Base-by-base conservation (phyloP, 768 basidiomycete species). In the Rhodosporidiobolus odoratus region DNA sequence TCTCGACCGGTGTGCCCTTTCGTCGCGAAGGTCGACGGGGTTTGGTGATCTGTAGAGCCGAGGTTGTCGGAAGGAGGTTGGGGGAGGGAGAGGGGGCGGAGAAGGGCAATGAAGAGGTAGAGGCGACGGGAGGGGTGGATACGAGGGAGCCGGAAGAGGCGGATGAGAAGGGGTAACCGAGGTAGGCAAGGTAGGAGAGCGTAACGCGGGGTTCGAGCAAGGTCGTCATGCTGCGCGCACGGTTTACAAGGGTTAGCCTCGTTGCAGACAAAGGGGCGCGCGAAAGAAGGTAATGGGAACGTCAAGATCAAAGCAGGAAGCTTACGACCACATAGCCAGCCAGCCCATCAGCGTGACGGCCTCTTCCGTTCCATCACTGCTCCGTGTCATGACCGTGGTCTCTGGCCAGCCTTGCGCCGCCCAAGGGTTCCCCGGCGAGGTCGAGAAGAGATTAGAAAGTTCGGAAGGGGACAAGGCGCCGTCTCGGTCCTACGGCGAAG, bases 351-450 rank as follows among this genome's bases (percentile, higher is more conserved):
- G 80, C n/a, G 94, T 97, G 25, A 97, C 90, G 37, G 90, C 87
- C 17, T 91, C 92, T 16, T 86, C 83, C 25, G 23, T 37, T 3
- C 56, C 56, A 10, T 57, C 56, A 21, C 32, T 30, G 76, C 93
- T 92, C 75, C 92, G 89, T 23, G 90, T 87, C 54, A 92, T 84
- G 9, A 92, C 92, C 0, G 74, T 74, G 19, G 87, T 92, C 75
- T 94, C 91, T 0, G 93, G 91, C 80, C 95, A 96, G 57, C 88
- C 90, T 76, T 90, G 88, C n/a, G 84, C 85, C 21, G 85, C 83
- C 95, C 95, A 99, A n/a, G 95, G 95, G 77, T 94, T 94, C 2
- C 93, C 95, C 0, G 95, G 93, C 21, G 92, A 91, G 15, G 95
- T 97, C 75, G 88, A 89, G 79, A 99, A 96, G 13, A 97, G 82